Percentiles rank a stretch among this genome's conserved stretches.
These are phyloP conservation scores for Tinospora cordifolia DNA, from an alignment of 164 flowering plant species.

Conservation along the genomic window DNA sequence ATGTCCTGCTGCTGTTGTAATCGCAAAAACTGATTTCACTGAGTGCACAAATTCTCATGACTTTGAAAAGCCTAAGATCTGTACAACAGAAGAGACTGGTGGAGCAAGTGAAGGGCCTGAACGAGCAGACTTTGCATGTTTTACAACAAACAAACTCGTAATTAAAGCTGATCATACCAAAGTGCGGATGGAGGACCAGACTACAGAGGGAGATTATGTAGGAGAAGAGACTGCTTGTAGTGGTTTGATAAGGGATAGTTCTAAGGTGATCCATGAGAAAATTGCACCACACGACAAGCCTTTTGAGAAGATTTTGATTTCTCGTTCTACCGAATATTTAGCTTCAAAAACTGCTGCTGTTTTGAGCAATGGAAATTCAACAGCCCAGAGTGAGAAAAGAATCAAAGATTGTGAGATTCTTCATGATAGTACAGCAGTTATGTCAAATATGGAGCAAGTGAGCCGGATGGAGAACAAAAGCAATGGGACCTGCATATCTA, in stretches of 20 bases:
- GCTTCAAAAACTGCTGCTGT: not conserved
- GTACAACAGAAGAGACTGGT: not conserved
- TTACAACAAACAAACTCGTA: not conserved
- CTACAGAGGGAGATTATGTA: not conserved
- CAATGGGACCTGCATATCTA: not conserved
- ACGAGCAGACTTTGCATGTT: not conserved
- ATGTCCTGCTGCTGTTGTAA: not conserved
- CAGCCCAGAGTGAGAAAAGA: slow-evolving; percentile 11
- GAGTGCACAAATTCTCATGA: not conserved
- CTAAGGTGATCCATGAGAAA: slow-evolving; percentile 3
- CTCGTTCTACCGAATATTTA: slow-evolving; percentile 3
- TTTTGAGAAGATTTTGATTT: not conserved
- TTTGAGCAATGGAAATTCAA: slow-evolving; percentile 1
- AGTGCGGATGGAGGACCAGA: not conserved
- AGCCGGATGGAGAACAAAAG: not conserved
- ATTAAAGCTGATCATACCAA: not conserved
- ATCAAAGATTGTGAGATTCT: not conserved
- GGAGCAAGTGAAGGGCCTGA: not conserved
- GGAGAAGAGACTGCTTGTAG: not conserved
- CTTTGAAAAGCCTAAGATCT: not conserved
- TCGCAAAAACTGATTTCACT: not conserved
- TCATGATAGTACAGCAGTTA: not conserved
- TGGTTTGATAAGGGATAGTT: not conserved
- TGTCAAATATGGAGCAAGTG: not conserved
- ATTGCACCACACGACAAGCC: not conserved